A percentile compares a stretch with the other conserved stretches of the same genome.
These are phyloP conservation scores for Ilex paraguariensis DNA, from an alignment of 305 asterid species.

Conservation along the genomic window DNA sequence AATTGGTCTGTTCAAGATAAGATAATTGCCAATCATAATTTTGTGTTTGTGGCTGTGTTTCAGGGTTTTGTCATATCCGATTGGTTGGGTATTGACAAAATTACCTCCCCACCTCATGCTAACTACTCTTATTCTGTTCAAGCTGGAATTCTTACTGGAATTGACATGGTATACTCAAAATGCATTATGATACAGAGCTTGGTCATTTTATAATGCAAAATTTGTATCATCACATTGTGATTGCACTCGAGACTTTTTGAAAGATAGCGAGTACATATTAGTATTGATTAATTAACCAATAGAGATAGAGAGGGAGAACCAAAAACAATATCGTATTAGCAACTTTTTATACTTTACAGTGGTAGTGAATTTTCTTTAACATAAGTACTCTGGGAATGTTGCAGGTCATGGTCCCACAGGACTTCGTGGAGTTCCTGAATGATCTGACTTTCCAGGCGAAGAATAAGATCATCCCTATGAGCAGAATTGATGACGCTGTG, in stretches of 20 bases:
- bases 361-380: conserved; percentile 7
- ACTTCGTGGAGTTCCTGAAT: conserved; percentile 39
- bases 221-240: background rate
- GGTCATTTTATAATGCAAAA: too few species aligned
- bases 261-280: background rate
- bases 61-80: conserved; percentile 55
- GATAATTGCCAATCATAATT: background rate
- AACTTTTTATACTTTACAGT: background rate
- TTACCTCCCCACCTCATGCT: conserved; percentile 49
- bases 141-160: conserved; percentile 50
- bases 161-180: conserved; percentile 41
- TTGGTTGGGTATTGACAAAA: conserved; percentile 50
- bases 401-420: conserved; percentile 54
- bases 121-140: conserved; percentile 54
- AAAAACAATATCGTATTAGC: too few species aligned
- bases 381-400: background rate
- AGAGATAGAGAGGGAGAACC: too few species aligned
- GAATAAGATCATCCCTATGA: conserved; percentile 46
- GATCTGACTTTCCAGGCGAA: conserved; percentile 49
- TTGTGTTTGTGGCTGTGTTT: background rate
- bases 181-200: background rate
- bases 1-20: background rate
- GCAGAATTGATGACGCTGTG: conserved; percentile 68
- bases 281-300: too few species aligned
- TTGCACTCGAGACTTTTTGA: background rate